Evolutionary conservation across 2,329 filamentous ascomycete species (phyloP).

Genomic region (Fusarium penzigii): DNA sequence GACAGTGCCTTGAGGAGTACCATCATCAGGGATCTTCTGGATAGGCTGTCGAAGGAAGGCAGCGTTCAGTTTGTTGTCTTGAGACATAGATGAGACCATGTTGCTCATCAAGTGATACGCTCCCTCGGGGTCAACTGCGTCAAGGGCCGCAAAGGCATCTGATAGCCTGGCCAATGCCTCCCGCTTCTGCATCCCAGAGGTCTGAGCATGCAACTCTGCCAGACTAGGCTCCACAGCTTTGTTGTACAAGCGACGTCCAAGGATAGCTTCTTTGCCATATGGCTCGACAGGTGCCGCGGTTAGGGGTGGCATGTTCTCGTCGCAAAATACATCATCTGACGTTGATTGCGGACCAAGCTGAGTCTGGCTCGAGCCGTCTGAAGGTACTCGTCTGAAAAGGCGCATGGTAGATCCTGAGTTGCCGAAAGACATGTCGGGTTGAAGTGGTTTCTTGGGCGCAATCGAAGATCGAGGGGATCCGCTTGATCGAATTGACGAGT

Average conservation of each 20-base stretch:
- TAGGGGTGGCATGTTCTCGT: slow-evolving; percentile 65
- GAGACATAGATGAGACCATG: slow-evolving; percentile 71
- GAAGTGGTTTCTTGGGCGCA: slow-evolving; percentile 73
- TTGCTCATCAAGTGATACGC: slow-evolving; percentile 81
- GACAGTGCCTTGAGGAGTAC: slow-evolving; percentile 56
- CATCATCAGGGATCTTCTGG: slow-evolving; percentile 43
- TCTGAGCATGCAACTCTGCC: slow-evolving; percentile 85
- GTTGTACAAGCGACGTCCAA: slow-evolving; percentile 79
- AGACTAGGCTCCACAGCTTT: slow-evolving; percentile 82
- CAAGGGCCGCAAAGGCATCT: slow-evolving; percentile 81
- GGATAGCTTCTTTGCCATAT: slow-evolving; percentile 75
- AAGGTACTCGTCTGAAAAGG: slow-evolving; percentile 83
- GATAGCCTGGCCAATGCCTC: slow-evolving; percentile 82
- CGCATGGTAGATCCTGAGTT: slow-evolving; percentile 91
- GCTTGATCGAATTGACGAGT: slow-evolving; percentile 34
- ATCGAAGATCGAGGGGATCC: slow-evolving; percentile 46
- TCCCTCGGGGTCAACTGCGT: slow-evolving; percentile 87
- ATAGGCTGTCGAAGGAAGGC: slow-evolving; percentile 46
- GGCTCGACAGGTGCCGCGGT: slow-evolving; percentile 51
- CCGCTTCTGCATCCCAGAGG: slow-evolving; percentile 64
- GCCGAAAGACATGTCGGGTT: slow-evolving; percentile 88
- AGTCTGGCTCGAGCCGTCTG: slow-evolving; percentile 59
- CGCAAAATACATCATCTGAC: slow-evolving; percentile 46
- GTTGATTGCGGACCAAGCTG: slow-evolving; percentile 39
- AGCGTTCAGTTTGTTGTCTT: slow-evolving; percentile 64